These are phyloP conservation scores for Talaromyces sp. DNA, from an alignment of 2,329 filamentous ascomycete species.

Conservation along the genomic window DNA sequence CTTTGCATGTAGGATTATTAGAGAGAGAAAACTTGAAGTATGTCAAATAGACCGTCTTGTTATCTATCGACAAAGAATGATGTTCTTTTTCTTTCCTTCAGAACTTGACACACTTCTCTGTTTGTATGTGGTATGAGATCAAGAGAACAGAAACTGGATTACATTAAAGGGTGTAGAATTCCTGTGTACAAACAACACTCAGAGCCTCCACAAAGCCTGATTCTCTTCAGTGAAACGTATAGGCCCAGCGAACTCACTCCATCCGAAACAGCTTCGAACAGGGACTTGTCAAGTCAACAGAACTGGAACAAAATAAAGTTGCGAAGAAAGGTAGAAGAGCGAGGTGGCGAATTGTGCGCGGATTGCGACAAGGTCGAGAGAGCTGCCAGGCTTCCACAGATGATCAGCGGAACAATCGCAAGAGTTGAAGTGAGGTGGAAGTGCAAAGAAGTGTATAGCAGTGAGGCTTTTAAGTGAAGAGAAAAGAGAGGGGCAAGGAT, in stretches of 20 bases:
- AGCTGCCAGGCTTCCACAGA: background rate
- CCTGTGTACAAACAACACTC: constrained; percentile 16
- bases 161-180: constrained; percentile 16
- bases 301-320: background rate
- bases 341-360: constrained; percentile 4
- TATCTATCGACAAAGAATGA: constrained; percentile 19
- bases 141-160: constrained; percentile 14
- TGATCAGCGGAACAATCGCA: background rate
- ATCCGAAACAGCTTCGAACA: constrained; percentile 1
- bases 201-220: constrained; percentile 9
- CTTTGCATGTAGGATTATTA: constrained; percentile 18
- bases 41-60: constrained; percentile 19
- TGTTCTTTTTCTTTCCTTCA: constrained; percentile 16
- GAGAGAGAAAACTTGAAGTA: constrained; percentile 14
- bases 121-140: constrained; percentile 17
- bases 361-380: background rate
- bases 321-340: background rate
- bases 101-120: constrained; percentile 15
- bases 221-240: constrained; percentile 8
- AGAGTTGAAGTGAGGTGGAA: background rate
- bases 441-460: background rate
- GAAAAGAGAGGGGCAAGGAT: background rate
- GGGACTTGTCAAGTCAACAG: background rate
- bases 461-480: background rate
- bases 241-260: constrained; percentile 13